Percentiles rank a stretch among this genome's conserved stretches.
Conservation (phyloP, 768 basidiomycete genomes). For the Tricholoma terreum region DNA sequence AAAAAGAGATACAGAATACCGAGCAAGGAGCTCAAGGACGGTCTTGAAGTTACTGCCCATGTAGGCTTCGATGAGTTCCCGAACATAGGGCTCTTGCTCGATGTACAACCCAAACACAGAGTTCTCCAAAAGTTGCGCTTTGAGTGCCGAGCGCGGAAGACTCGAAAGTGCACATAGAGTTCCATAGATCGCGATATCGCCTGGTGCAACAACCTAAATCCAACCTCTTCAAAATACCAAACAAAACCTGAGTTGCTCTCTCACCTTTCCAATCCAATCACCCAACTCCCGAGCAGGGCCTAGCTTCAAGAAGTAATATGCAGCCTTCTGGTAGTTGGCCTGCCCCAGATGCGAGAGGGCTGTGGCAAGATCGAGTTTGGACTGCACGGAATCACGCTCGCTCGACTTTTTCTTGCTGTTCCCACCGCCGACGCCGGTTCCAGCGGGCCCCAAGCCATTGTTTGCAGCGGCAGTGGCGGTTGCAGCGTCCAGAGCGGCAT, state of each 20-base stretch:
- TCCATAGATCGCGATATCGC: too few relatives aligned
- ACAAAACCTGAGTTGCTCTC: slow-evolving; percentile 54
- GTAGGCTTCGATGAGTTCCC: slow-evolving; percentile 84
- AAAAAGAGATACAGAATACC: slow-evolving; percentile 55
- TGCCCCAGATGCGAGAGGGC: slow-evolving; percentile 74
- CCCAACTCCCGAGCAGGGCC: slow-evolving; percentile 64
- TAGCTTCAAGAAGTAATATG: slow-evolving; percentile 66
- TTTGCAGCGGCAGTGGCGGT: slow-evolving; percentile 28
- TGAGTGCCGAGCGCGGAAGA: slow-evolving; percentile 67
- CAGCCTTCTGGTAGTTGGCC: slow-evolving; percentile 78
- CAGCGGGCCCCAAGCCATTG: slow-evolving; percentile 16
- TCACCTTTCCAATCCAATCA: too few relatives aligned
- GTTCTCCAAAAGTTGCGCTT: slow-evolving; percentile 64
- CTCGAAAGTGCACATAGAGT: slow-evolving; percentile 82
- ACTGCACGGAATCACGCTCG: slow-evolving; percentile 66
- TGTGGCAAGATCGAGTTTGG: slow-evolving; percentile 81
- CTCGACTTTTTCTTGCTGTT: slow-evolving; percentile 47
- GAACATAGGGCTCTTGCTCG: slow-evolving; percentile 82
- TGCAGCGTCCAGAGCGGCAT: slow-evolving; percentile 77
- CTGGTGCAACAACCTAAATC: slow-evolving; percentile 67
- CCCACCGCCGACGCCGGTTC: slow-evolving; percentile 12
- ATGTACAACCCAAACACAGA: slow-evolving; percentile 70
- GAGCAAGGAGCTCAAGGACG: slow-evolving; percentile 72
- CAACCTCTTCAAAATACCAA: background rate
- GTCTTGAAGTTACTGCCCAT: too few relatives aligned